A percentile compares a stretch with the other conserved stretches of the same genome.
Evolutionary conservation across 2,329 filamentous ascomycete genomes (phyloP).

Genomic region (Xylaria sp.): DNA sequence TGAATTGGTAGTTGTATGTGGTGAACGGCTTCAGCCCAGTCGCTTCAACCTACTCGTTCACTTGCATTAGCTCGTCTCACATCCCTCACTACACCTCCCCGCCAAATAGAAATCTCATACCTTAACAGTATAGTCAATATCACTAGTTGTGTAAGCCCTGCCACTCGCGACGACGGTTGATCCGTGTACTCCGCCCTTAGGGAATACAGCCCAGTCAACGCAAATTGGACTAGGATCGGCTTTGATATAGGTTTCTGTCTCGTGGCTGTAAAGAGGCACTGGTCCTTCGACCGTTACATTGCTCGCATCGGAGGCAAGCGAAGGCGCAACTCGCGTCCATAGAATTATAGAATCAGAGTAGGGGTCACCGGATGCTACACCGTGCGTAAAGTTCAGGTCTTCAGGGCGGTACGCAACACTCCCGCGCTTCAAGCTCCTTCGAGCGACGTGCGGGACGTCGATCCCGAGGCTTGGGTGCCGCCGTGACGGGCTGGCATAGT

Average conservation of each 20-base stretch:
- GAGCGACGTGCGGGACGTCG: conserved; percentile 65
- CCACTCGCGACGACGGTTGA: conserved; percentile 56
- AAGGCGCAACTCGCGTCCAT: conserved; percentile 55
- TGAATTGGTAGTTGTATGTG: conserved; percentile 44
- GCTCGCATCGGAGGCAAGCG: conserved; percentile 51
- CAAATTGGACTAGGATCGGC: conserved; percentile 61
- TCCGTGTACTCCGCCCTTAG: conserved; percentile 45
- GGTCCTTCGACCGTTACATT: conserved; percentile 51
- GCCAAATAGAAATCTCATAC: conserved; percentile 43
- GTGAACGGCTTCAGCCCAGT: conserved; percentile 43
- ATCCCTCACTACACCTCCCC: neutral
- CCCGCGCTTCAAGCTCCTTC: conserved; percentile 53
- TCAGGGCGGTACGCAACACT: conserved; percentile 51
- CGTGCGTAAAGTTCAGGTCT: conserved; percentile 67
- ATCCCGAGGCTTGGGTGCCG: conserved; percentile 68
- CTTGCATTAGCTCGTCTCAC: neutral
- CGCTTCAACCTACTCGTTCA: conserved; percentile 57
- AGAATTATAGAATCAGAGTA: conserved; percentile 63
- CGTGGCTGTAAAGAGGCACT: conserved; percentile 52
- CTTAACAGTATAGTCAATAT: conserved; percentile 79
- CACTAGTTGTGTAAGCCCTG: conserved; percentile 70
- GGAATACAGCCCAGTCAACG: conserved; percentile 66
- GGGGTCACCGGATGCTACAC: conserved; percentile 57
- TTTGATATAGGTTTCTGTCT: conserved; percentile 54
- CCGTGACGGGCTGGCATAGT: conserved; percentile 70